Evolutionary conservation across 345 rosid species (phyloP).

Genomic region (Balakata baccata): DNA sequence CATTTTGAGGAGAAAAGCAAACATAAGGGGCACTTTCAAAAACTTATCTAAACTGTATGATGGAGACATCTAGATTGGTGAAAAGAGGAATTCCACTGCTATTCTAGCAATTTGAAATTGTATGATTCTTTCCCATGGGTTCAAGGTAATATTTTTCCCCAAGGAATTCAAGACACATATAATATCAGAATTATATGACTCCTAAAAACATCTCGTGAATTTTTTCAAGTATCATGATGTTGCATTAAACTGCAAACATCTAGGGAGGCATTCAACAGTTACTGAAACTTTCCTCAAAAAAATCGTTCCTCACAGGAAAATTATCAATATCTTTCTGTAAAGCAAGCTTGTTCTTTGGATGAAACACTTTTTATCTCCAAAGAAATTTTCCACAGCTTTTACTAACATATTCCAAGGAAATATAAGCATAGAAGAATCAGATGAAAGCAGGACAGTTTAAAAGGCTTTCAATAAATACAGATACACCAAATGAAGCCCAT

Average conservation of each 20-base stretch:
- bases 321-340: neutral
- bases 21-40: slow-evolving; percentile 7
- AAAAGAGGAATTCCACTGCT: neutral
- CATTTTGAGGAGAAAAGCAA: slow-evolving; percentile 25
- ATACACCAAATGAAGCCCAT: neutral
- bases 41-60: slow-evolving; percentile 1
- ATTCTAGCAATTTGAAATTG: neutral
- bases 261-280: neutral
- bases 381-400: neutral
- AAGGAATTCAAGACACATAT: neutral
- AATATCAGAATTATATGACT: neutral
- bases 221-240: neutral
- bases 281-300: neutral
- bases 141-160: neutral
- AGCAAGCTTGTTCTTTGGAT: neutral
- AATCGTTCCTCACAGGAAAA: neutral
- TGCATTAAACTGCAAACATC: neutral
- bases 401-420: neutral
- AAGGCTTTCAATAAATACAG: neutral
- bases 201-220: neutral
- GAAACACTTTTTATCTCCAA: neutral
- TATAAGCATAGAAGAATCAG: neutral
- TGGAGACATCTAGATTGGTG: neutral
- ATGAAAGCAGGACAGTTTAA: neutral
- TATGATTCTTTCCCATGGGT: neutral